phyloP scores from a whole-genome alignment of 179 eudicot genomes.

The Beta lomatogona region DNA sequence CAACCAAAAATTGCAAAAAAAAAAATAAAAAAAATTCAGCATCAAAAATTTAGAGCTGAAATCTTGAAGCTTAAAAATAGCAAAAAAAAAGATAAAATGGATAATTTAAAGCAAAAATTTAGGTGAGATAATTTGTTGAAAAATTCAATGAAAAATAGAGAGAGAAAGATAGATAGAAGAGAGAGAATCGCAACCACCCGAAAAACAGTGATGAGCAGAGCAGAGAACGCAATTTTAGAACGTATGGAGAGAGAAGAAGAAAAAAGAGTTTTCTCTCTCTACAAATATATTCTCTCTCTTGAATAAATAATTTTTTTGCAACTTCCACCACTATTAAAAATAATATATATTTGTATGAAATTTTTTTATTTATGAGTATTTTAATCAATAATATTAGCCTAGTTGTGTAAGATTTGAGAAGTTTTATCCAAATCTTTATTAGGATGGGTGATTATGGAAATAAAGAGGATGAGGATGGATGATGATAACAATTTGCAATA shows the following conservation, averaged over 20 bases:
- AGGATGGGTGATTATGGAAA: neutral
- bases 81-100: slow-evolving; percentile 12
- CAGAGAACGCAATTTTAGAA: slow-evolving; percentile 20
- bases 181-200: slow-evolving; percentile 24
- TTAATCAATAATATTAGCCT: too few species aligned
- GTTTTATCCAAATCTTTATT: neutral
- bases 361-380: neutral
- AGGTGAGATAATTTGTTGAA: slow-evolving; percentile 13
- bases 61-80: neutral
- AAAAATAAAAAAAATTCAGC: neutral
- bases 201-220: slow-evolving; percentile 27
- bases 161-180: slow-evolving; percentile 2
- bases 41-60: neutral
- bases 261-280: slow-evolving; percentile 19
- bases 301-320: neutral
- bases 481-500: neutral
- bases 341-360: neutral
- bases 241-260: neutral
- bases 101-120: neutral
- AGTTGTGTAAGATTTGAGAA: too few species aligned
- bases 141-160: slow-evolving; percentile 18
- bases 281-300: neutral
- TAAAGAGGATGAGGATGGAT: neutral
- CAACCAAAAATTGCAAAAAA: neutral
- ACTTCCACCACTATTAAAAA: neutral